Evolutionary conservation across 2,329 filamentous ascomycete species (phyloP).

Genomic region (Phaeosphaeriaceae sp.): DNA sequence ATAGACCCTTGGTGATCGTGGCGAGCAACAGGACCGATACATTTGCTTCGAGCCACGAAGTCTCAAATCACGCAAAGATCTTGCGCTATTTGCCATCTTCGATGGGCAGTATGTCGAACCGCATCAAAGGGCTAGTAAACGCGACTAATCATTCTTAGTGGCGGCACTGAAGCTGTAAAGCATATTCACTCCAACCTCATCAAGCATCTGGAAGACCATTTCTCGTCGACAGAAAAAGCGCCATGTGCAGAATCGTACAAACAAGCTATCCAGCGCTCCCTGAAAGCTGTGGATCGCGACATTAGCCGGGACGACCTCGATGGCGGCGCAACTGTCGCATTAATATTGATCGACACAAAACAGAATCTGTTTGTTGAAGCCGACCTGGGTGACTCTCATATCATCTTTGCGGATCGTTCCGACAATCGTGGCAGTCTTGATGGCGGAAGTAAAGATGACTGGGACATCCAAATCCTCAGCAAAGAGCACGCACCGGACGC

Average conservation of each 20-base stretch:
- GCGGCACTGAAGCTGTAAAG: conserved; percentile 25
- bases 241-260: conserved; percentile 27
- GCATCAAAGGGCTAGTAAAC: not conserved
- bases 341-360: conserved; percentile 28
- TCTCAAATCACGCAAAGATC: conserved; percentile 28
- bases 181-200: conserved; percentile 24
- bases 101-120: conserved; percentile 30
- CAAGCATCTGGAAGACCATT: conserved; percentile 24
- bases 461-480: conserved; percentile 25
- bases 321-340: conserved; percentile 32
- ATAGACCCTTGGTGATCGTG: conserved; percentile 29
- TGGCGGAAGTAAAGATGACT: conserved; percentile 16
- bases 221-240: conserved; percentile 18
- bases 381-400: conserved; percentile 32
- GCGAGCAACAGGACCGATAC: conserved; percentile 32
- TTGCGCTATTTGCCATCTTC: conserved; percentile 31
- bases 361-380: conserved; percentile 30
- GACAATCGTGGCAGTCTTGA: conserved; percentile 9
- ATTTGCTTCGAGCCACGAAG: conserved; percentile 22
- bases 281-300: conserved; percentile 26
- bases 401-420: conserved; percentile 23
- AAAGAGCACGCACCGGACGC: conserved; percentile 27
- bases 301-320: conserved; percentile 22
- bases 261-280: conserved; percentile 28
- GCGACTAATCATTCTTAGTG: conserved; percentile 18